Evolutionary conservation across 306 rosid genomes (phyloP).

Genomic region (Delonix regia): DNA sequence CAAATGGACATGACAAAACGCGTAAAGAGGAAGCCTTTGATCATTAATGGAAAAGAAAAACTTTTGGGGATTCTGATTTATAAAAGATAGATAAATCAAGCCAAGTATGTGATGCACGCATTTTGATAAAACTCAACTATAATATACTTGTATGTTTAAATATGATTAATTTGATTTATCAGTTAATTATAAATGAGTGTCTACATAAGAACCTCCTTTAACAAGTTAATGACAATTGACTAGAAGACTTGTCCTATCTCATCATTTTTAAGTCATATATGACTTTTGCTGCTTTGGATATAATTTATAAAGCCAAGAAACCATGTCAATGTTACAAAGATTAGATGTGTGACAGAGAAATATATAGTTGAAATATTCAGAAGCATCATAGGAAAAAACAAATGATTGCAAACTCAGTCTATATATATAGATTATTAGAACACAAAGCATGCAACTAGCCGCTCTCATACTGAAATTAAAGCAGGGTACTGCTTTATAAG

Average conservation of each 20-base stretch:
- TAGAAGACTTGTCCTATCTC: not conserved
- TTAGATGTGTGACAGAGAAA: not conserved
- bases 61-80: too few species aligned
- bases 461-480: slow-evolving; percentile 4
- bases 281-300: not conserved
- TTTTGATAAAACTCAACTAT: too few species aligned
- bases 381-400: not conserved
- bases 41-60: too few species aligned
- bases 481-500: not conserved
- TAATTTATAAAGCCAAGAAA: too few species aligned
- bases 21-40: too few species aligned
- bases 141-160: too few species aligned
- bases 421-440: not conserved
- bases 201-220: not conserved
- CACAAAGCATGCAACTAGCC: slow-evolving; percentile 2
- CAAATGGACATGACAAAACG: not conserved
- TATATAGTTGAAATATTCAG: not conserved
- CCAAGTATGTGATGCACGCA: too few species aligned
- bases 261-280: not conserved
- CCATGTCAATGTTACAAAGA: not conserved
- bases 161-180: too few species aligned
- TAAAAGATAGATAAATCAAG: too few species aligned
- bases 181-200: too few species aligned
- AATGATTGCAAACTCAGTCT: not conserved
- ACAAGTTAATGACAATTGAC: too few species aligned